phyloP scores from a whole-genome alignment of 2,329 filamentous ascomycete genomes.

The Sarocladiaceae sp. region DNA sequence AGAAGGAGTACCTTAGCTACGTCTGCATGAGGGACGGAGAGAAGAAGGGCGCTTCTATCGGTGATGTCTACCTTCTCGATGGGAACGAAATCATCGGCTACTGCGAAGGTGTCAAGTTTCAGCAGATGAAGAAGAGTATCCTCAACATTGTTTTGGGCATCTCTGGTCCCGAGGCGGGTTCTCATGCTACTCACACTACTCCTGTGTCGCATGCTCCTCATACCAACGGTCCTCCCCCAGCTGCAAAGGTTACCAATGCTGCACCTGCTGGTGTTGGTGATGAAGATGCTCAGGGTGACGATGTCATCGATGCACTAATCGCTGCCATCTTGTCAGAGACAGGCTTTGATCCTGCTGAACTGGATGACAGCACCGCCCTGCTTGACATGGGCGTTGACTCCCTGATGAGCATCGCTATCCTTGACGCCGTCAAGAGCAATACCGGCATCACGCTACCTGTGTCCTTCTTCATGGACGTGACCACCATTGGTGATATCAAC shows the following conservation, averaged over 20 bases:
- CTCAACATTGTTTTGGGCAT: not conserved
- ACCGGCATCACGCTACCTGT: not conserved
- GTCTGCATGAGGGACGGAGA: constrained; percentile 53
- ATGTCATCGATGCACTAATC: constrained; percentile 27
- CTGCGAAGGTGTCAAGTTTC: constrained; percentile 57
- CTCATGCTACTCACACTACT: too few relatives aligned
- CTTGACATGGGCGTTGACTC: constrained; percentile 11
- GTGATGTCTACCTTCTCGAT: constrained; percentile 54
- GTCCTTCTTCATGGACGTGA: not conserved
- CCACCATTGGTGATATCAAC: too few relatives aligned
- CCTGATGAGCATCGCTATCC: not conserved
- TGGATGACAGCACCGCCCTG: constrained; percentile 34
- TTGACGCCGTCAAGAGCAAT: not conserved
- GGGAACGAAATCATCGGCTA: constrained; percentile 45
- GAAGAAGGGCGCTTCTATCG: constrained; percentile 26
- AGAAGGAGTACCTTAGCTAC: constrained; percentile 51
- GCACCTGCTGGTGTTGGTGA: not conserved
- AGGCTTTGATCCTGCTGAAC: constrained; percentile 47
- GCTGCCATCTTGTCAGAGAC: constrained; percentile 53
- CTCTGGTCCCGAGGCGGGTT: too few relatives aligned
- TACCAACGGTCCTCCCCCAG: too few relatives aligned
- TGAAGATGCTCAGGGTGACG: too few relatives aligned
- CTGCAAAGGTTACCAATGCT: too few relatives aligned
- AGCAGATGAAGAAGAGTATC: constrained; percentile 40
- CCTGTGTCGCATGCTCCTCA: too few relatives aligned